Percentiles rank a stretch among this genome's conserved stretches.
phyloP scores from a whole-genome alignment of 2,329 filamentous ascomycete genomes.

The Hypoxylon sp. region DNA sequence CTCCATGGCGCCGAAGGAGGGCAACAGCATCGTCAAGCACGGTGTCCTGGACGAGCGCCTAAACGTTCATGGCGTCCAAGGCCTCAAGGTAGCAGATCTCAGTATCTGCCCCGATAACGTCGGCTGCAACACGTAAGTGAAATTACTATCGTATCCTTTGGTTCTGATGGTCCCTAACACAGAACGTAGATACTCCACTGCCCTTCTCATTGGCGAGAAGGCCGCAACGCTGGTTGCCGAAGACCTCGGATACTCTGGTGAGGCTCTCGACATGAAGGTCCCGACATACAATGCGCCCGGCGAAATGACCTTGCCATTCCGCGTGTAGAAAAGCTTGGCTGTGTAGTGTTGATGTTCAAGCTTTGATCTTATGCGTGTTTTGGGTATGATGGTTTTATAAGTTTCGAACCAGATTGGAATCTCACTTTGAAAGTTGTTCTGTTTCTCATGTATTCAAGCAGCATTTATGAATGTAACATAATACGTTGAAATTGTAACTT shows the following conservation, averaged over 20 bases:
- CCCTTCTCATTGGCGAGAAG: constrained; percentile 83
- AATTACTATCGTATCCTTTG: constrained; percentile 49
- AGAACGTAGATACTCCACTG: constrained; percentile 71
- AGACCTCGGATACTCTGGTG: constrained; percentile 81
- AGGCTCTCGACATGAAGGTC: constrained; percentile 83
- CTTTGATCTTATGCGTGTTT: constrained; percentile 1
- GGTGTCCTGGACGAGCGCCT: constrained; percentile 83
- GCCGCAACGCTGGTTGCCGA: constrained; percentile 78
- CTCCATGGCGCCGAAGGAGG: constrained; percentile 82
- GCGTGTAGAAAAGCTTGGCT: constrained; percentile 55
- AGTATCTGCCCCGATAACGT: constrained; percentile 86
- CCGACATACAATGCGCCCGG: constrained; percentile 73
- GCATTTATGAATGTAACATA: constrained; percentile 33
- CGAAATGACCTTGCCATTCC: constrained; percentile 59
- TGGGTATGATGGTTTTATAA: constrained; percentile 10
- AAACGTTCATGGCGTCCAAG: constrained; percentile 83
- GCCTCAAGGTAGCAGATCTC: constrained; percentile 82
- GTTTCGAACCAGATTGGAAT: constrained; percentile 34
- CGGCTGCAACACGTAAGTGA: constrained; percentile 74
- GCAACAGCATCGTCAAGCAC: constrained; percentile 85
- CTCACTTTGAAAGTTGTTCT: neutral
- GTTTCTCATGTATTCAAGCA: constrained; percentile 3
- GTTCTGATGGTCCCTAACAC: constrained; percentile 8
- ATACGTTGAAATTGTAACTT: neutral
- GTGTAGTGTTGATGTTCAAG: neutral